Percentiles rank a stretch among this genome's conserved stretches.
Conservation (phyloP, 2,329 filamentous ascomycete genomes). For the Colletotrichum sojae region DNA sequence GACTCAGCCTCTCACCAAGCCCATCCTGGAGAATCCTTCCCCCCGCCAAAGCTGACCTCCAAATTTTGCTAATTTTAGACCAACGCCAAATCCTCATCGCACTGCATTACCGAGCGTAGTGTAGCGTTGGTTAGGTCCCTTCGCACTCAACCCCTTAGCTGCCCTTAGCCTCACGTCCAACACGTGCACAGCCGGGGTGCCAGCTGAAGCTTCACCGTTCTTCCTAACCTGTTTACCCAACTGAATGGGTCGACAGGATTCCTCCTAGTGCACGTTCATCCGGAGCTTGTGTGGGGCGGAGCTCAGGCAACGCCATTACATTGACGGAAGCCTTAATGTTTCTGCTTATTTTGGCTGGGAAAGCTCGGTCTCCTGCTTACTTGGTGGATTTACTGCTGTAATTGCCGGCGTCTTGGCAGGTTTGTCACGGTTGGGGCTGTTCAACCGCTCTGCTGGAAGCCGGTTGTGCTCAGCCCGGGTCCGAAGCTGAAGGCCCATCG, state of each 20-base stretch:
- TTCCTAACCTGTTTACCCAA: background rate
- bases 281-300: constrained; percentile 20
- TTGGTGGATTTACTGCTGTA: background rate
- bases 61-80: constrained; percentile 1
- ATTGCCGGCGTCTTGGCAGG: background rate
- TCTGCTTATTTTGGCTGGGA: constrained; percentile 8
- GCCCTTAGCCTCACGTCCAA: background rate
- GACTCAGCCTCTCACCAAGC: constrained; percentile 13
- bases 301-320: background rate
- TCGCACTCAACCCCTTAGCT: too few species aligned
- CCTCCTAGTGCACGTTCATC: background rate
- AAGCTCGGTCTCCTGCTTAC: background rate
- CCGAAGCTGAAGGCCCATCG: constrained; percentile 3
- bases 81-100: constrained; percentile 10
- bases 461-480: constrained; percentile 20
- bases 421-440: background rate
- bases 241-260: too few species aligned
- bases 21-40: constrained; percentile 7
- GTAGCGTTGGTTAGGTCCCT: background rate
- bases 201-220: constrained; percentile 1
- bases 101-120: background rate
- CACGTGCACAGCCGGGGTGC: constrained; percentile 7
- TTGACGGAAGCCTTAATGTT: background rate
- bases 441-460: background rate
- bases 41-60: background rate